These are phyloP conservation scores for Haematococcus lacustris DNA, from an alignment of 139 green algal species.

Conservation along the genomic window DNA sequence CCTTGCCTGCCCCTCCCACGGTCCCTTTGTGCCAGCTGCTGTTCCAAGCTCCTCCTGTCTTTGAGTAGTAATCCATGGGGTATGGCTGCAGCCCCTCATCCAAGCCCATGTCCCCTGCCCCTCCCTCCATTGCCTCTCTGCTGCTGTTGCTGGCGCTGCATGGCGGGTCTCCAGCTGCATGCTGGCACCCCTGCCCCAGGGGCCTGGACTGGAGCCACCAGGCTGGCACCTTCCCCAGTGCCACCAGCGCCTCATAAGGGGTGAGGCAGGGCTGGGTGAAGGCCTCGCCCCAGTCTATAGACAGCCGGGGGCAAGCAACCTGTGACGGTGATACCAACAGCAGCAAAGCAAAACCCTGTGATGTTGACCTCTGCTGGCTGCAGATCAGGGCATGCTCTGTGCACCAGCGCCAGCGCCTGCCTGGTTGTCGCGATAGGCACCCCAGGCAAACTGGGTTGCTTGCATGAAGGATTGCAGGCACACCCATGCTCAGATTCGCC, in stretches of 20 bases:
- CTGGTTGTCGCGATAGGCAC: background rate
- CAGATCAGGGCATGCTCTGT: no score
- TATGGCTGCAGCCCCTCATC: conserved; percentile 58
- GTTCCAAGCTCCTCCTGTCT: conserved; percentile 84
- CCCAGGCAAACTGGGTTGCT: background rate
- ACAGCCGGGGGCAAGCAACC: conserved; percentile 91
- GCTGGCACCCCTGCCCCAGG: background rate
- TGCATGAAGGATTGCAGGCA: background rate
- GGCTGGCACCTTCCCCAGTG: conserved; percentile 55
- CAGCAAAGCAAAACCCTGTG: background rate
- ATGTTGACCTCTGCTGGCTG: no score
- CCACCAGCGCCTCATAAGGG: conserved; percentile 87
- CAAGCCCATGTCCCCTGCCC: no score
- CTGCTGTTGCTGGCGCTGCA: conserved; percentile 3
- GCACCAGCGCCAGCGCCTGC: no score
- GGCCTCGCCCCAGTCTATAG: conserved; percentile 98
- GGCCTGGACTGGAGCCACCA: conserved; percentile 54
- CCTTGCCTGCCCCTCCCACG: no score
- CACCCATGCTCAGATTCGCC: background rate
- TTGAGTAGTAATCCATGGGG: conserved; percentile 97
- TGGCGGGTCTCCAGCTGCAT: no score
- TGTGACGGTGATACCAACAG: conserved; percentile 17
- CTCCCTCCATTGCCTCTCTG: no score
- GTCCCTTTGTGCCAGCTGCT: conserved; percentile 78
- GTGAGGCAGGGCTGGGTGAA: conserved; percentile 88